Percentiles rank a stretch among this genome's conserved stretches.
phyloP scores from a whole-genome alignment of 2,329 filamentous ascomycete species.

The Gnomoniopsis sp. region DNA sequence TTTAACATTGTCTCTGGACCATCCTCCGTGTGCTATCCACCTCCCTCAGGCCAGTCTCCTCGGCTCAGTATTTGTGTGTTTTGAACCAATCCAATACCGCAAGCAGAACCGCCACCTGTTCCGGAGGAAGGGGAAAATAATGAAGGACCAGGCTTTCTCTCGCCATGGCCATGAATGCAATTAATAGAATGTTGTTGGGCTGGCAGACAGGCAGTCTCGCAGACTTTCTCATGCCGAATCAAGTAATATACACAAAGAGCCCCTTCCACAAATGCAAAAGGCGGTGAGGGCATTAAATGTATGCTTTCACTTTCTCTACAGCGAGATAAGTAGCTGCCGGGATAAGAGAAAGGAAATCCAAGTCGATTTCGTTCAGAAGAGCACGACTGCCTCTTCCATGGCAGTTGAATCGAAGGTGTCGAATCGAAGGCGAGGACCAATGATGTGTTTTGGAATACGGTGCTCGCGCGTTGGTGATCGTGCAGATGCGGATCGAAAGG shows the following conservation, averaged over 20 bases:
- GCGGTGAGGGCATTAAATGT: conserved; percentile 13
- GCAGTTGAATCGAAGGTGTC: background rate
- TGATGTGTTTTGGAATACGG: background rate
- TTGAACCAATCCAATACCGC: conserved; percentile 12
- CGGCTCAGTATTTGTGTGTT: conserved; percentile 1
- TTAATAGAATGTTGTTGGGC: conserved; percentile 11
- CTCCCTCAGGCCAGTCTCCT: background rate
- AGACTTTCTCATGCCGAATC: conserved; percentile 4
- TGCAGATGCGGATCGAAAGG: conserved; percentile 3
- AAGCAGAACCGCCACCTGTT: conserved; percentile 8
- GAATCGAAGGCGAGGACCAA: conserved; percentile 4
- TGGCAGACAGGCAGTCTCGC: background rate
- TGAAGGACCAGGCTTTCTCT: conserved; percentile 4
- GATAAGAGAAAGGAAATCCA: conserved; percentile 10
- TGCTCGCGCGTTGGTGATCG: background rate
- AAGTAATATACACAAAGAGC: conserved; percentile 16
- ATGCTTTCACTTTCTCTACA: conserved; percentile 11
- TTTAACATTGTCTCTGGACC: background rate
- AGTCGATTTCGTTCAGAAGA: conserved; percentile 12
- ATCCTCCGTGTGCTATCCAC: background rate
- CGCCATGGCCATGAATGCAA: conserved; percentile 10
- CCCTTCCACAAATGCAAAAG: conserved; percentile 2
- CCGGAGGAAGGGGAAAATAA: conserved; percentile 6
- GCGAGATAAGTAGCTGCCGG: background rate
- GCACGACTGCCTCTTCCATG: background rate